Conservation (phyloP, 179 eudicot species). For the Amaranthus tricolor region DNA sequence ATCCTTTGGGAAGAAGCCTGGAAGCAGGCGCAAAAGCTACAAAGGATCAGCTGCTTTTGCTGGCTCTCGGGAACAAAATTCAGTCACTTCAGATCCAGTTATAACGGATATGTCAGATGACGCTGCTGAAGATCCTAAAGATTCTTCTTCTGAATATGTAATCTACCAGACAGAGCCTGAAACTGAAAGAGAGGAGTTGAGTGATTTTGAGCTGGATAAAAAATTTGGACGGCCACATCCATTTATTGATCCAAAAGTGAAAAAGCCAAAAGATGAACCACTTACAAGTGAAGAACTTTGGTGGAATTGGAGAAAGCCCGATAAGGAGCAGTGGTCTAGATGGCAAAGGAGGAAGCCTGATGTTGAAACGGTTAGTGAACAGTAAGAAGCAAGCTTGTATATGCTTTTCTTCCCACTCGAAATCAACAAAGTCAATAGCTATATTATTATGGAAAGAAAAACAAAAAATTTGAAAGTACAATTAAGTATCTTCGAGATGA, state of each 20-base stretch:
- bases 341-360: conserved; percentile 95
- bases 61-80: conserved; percentile 42
- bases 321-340: conserved; percentile 86
- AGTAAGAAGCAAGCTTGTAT: conserved; percentile 26
- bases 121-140: conserved; percentile 55
- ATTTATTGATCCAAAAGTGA: conserved; percentile 72
- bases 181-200: conserved; percentile 52
- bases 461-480: not conserved
- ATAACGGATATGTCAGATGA: conserved; percentile 50
- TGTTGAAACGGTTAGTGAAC: conserved; percentile 87
- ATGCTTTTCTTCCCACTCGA: not conserved
- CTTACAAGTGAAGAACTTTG: conserved; percentile 90
- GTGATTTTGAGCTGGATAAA: conserved; percentile 80
- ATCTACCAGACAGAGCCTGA: conserved; percentile 65
- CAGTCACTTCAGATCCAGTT: conserved; percentile 36
- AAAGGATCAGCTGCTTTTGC: conserved; percentile 52
- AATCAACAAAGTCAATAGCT: not conserved
- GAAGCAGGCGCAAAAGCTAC: conserved; percentile 74
- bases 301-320: conserved; percentile 99
- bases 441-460: not conserved
- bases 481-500: not conserved
- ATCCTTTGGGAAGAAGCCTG: conserved; percentile 82
- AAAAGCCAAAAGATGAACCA: conserved; percentile 62
- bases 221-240: conserved; percentile 82
- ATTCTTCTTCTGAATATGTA: conserved; percentile 60